phyloP scores from a whole-genome alignment of 1,284 basidiomycete genomes.

The Takashimella tepidaria region DNA sequence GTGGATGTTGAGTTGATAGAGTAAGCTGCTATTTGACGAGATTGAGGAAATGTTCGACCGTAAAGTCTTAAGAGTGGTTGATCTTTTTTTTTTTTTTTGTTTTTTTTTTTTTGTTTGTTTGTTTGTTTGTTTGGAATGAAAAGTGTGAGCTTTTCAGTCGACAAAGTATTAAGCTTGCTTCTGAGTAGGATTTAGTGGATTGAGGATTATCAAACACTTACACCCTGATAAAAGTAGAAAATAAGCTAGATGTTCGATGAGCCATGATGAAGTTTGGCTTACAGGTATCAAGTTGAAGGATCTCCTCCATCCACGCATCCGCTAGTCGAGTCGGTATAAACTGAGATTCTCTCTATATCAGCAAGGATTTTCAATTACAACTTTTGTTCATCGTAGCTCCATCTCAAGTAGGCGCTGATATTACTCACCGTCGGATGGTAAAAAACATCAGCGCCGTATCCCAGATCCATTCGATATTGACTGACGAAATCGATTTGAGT shows the following conservation, averaged over 20 bases:
- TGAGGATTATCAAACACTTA: conserved; percentile 7
- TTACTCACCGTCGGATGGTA: conserved; percentile 44
- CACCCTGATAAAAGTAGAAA: conserved; percentile 30
- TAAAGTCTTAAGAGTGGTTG: conserved; percentile 55
- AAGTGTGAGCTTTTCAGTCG: not conserved
- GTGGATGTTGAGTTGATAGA: conserved; percentile 45
- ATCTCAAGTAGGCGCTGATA: no score
- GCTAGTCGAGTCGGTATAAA: not conserved
- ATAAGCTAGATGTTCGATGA: not conserved
- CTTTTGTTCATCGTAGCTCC: not conserved
- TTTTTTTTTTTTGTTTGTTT: no score
- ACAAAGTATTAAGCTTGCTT: no score
- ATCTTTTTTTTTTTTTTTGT: no score
- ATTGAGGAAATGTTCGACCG: conserved; percentile 52
- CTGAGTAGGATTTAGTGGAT: not conserved
- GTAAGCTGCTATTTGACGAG: conserved; percentile 52
- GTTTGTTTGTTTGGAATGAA: not conserved
- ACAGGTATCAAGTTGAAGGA: not conserved
- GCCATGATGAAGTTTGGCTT: not conserved
- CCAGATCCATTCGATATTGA: conserved; percentile 26
- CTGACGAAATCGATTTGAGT: conserved; percentile 22
- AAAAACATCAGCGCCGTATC: conserved; percentile 44
- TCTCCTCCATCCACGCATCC: not conserved
- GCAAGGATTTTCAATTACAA: not conserved
- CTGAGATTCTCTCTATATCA: not conserved